Evolutionary conservation across 257 asterid species (phyloP).

Genomic region (Prunella vulgaris): DNA sequence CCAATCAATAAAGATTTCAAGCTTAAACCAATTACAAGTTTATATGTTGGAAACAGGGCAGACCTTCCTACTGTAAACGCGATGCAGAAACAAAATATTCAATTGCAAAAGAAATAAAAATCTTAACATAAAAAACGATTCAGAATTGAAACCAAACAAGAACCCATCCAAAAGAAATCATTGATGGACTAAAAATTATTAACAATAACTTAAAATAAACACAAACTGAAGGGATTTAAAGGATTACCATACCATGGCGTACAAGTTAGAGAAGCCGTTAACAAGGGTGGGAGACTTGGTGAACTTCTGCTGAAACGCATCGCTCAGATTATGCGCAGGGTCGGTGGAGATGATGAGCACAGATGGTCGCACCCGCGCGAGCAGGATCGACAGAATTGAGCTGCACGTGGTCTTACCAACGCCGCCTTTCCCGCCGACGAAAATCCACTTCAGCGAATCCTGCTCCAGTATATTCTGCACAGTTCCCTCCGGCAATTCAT

Average conservation of each 20-base stretch:
- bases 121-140: not conserved
- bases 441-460: slow-evolving; percentile 82
- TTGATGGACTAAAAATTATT: not conserved
- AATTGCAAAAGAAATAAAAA: not conserved
- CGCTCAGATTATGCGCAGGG: slow-evolving; percentile 97
- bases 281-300: slow-evolving; percentile 90
- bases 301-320: slow-evolving; percentile 88
- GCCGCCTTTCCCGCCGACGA: slow-evolving; percentile 97
- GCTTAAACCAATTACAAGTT: not conserved
- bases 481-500: slow-evolving; percentile 65
- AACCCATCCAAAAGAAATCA: not conserved
- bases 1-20: not conserved
- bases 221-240: not conserved
- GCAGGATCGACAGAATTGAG: slow-evolving; percentile 67
- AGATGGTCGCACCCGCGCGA: slow-evolving; percentile 65
- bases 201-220: not conserved
- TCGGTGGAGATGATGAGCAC: slow-evolving; percentile 95
- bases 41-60: not conserved
- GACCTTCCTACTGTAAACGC: not conserved
- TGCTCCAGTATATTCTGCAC: slow-evolving; percentile 73
- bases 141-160: not conserved
- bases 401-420: slow-evolving; percentile 96
- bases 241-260: slow-evolving; percentile 69
- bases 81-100: not conserved
- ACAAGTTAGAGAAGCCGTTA: slow-evolving; percentile 86